These are phyloP conservation scores for Lunasporangiospora selenospora DNA, from an alignment of 192 early-diverging fungal species.

Conservation along the genomic window DNA sequence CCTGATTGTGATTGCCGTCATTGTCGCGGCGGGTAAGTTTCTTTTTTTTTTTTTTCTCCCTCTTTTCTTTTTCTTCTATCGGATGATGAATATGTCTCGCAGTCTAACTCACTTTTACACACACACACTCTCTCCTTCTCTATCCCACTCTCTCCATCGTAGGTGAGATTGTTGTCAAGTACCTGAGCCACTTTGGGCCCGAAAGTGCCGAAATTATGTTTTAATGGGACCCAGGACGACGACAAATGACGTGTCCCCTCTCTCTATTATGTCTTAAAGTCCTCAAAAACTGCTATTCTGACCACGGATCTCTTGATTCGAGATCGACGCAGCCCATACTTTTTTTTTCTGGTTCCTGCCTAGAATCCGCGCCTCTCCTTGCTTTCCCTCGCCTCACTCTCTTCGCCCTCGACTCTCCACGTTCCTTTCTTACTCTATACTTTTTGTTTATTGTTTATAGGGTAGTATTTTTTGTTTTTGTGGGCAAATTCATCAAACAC, in stretches of 20 bases:
- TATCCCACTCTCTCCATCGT: no score
- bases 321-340: not conserved
- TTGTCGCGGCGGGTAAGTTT: slow-evolving; percentile 44
- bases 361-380: not conserved
- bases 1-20: slow-evolving; percentile 57
- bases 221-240: no score
- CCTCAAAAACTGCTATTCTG: not conserved
- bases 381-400: not conserved
- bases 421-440: no score
- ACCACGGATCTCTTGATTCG: not conserved
- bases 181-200: slow-evolving; percentile 33
- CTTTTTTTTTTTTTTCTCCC: not conserved
- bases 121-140: no score
- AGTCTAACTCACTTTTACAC: no score
- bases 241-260: no score
- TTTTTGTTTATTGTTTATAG: no score
- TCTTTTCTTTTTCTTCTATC: not conserved
- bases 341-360: not conserved
- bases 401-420: not conserved
- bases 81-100: no score
- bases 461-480: no score
- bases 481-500: no score
- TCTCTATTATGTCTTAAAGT: not conserved
- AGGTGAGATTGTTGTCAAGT: slow-evolving; percentile 50
- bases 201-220: slow-evolving; percentile 11